Evolutionary conservation across 1,284 basidiomycete genomes (phyloP), one percentile per base, ranked within the genome.

Genomic region (Nidula niveotomentosa): DNA sequence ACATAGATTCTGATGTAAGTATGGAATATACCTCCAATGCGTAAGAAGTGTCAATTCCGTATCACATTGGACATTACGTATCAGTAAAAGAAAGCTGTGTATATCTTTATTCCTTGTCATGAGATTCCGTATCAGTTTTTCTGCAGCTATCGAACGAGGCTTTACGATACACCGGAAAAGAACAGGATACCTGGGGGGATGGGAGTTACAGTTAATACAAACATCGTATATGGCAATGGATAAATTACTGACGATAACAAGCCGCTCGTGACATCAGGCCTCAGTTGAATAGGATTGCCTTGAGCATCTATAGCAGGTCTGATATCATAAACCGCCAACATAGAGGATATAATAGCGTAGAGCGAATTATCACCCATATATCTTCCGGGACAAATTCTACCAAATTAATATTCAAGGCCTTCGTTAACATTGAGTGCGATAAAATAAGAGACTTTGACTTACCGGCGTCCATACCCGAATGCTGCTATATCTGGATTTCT

Each of bases 321-420:
- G 45, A 78, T 72, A 43, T 76, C 61, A 48, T 72, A 76, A 7
- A 70, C 70, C 1, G 69, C 60, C 36, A 78, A 67, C 43, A 76
- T 62, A 35, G 68, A 73, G 2, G 76, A 72, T 10, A 77, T 64
- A 12, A 74, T 67, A 34, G 70, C 69, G 62, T 69, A 78, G 23
- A 78, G 53, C 1, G 69, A 70, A 6, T 72, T 67, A 45, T 76
- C 74, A 43, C 69, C 73, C 63, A 78, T 67, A 61, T 71, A 70
- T 51, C 75, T 70, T 8, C 76, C 77, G 3, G 76, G 74, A 52
- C 77, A 78, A 13, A 75, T 72, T 12, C 77, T 76, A 10, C 51
- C 8, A n/a, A 9, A 23, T 23, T 44, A 35, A 52, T 47, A n/a
- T 51, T 10, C 18, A 35, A 47, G 13, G 23, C 23, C 23, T 23